Conservation (phyloP, 2,329 filamentous ascomycete genomes). For the Hymenoscyphus linearis region DNA sequence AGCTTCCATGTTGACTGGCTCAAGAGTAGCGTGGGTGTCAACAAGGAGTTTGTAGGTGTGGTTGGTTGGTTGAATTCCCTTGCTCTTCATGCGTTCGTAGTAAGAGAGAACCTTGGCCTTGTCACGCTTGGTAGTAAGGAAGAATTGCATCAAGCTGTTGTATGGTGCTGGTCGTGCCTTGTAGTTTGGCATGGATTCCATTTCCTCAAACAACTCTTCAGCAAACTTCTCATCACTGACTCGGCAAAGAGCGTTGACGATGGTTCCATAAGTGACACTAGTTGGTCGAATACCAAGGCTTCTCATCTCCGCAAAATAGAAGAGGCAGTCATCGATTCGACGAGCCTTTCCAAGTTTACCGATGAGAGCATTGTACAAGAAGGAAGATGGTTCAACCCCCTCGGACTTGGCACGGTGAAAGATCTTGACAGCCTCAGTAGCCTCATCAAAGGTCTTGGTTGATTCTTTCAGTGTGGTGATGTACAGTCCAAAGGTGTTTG, state of each 20-base stretch:
- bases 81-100: slow-evolving; percentile 88
- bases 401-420: slow-evolving; percentile 91
- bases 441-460: slow-evolving; percentile 95
- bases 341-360: slow-evolving; percentile 97
- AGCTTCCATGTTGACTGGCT: slow-evolving; percentile 82
- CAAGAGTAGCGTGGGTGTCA: slow-evolving; percentile 89
- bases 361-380: slow-evolving; percentile 96
- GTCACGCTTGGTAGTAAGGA: slow-evolving; percentile 94
- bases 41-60: slow-evolving; percentile 98
- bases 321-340: slow-evolving; percentile 94
- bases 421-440: slow-evolving; percentile 93
- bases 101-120: slow-evolving; percentile 89
- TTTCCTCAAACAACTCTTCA: slow-evolving; percentile 96
- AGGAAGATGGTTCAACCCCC: slow-evolving; percentile 91
- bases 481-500: slow-evolving; percentile 96
- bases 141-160: slow-evolving; percentile 99
- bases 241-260: slow-evolving; percentile 94
- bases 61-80: slow-evolving; percentile 82
- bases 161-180: slow-evolving; percentile 95
- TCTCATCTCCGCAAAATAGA: slow-evolving; percentile 98
- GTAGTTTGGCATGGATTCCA: slow-evolving; percentile 98
- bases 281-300: slow-evolving; percentile 88
- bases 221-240: slow-evolving; percentile 97
- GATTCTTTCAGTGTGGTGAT: slow-evolving; percentile 99
- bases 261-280: slow-evolving; percentile 95